These are phyloP conservation scores for Cladosporium sp. DNA, from an alignment of 2,329 filamentous ascomycete species.

Conservation along the genomic window DNA sequence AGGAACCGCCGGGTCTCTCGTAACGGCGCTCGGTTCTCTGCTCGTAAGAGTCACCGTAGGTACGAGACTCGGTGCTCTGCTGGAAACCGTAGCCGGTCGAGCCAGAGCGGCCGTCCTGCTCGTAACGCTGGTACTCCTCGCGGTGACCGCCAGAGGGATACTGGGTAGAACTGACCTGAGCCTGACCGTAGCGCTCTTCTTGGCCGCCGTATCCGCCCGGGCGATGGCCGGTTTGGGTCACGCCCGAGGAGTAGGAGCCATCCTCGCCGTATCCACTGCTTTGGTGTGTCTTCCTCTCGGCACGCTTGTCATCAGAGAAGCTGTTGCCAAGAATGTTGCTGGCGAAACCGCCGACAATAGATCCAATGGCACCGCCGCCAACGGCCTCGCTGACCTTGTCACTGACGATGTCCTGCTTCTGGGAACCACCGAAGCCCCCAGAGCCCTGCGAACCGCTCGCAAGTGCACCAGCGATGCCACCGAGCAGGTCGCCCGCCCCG, in stretches of 20 bases:
- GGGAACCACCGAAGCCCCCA: conserved; percentile 11
- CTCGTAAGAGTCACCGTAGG: conserved; percentile 51
- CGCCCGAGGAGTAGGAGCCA: conserved; percentile 55
- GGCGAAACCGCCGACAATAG: conserved; percentile 64
- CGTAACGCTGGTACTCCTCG: conserved; percentile 57
- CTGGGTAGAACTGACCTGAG: conserved; percentile 54
- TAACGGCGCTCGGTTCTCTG: conserved; percentile 52
- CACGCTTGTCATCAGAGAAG: neutral
- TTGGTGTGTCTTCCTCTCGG: conserved; percentile 27
- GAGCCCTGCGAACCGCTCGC: neutral
- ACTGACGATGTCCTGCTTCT: conserved; percentile 31
- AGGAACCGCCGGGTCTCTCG: conserved; percentile 36
- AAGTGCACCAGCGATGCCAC: conserved; percentile 7
- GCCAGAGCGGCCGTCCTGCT: conserved; percentile 43
- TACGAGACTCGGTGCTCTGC: conserved; percentile 18
- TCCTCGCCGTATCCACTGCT: conserved; percentile 51
- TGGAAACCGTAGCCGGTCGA: conserved; percentile 47
- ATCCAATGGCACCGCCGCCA: conserved; percentile 60
- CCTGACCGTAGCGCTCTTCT: conserved; percentile 50
- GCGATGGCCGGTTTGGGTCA: conserved; percentile 53
- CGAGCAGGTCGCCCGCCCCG: neutral
- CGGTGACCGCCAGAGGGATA: conserved; percentile 52
- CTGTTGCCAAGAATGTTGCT: conserved; percentile 48
- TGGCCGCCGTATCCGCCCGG: conserved; percentile 15
- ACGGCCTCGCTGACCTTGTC: conserved; percentile 54